A percentile compares a stretch with the other conserved stretches of the same genome.
Conservation (phyloP, 2,329 filamentous ascomycete species). For the Sporothrix pseudoabietina region DNA sequence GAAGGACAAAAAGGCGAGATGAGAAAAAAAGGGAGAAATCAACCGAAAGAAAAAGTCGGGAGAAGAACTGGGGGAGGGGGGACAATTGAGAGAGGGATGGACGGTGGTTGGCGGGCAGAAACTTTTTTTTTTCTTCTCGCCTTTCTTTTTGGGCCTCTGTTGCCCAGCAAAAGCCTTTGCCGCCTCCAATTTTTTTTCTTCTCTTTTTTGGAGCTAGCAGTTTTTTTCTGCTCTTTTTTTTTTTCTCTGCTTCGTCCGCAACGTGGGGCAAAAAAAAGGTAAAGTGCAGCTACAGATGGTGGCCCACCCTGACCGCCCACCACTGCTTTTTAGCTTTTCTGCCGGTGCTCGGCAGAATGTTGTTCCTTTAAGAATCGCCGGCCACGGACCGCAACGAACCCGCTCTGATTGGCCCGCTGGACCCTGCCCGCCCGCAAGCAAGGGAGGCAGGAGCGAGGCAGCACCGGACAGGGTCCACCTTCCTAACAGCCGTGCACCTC, state of each 20-base stretch:
- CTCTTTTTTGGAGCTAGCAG: conserved; percentile 19
- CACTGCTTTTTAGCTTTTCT: background rate
- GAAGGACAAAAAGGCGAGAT: background rate
- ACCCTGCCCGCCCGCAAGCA: background rate
- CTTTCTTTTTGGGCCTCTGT: background rate
- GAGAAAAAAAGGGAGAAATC: conserved; percentile 10
- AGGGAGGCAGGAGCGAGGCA: background rate
- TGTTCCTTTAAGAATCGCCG: conserved; percentile 27
- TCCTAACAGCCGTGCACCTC: background rate
- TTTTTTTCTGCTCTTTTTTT: conserved; percentile 29
- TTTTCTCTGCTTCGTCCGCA: background rate
- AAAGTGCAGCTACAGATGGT: background rate
- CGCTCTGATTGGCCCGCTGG: conserved; percentile 6
- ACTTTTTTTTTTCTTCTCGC: conserved; percentile 29
- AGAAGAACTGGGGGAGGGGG: conserved; percentile 15
- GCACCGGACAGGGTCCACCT: background rate
- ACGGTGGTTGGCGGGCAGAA: conserved; percentile 28
- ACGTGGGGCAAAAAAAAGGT: conserved; percentile 32
- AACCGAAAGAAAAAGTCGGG: conserved; percentile 3
- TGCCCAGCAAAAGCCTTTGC: conserved; percentile 20
- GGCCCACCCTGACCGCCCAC: conserved; percentile 16
- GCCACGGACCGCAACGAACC: background rate
- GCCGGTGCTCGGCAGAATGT: conserved; percentile 30
- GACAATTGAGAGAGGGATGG: conserved; percentile 21
- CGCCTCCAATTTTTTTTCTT: conserved; percentile 31